Conservation (phyloP, 345 rosid genomes). For the Citrus maxima region DNA sequence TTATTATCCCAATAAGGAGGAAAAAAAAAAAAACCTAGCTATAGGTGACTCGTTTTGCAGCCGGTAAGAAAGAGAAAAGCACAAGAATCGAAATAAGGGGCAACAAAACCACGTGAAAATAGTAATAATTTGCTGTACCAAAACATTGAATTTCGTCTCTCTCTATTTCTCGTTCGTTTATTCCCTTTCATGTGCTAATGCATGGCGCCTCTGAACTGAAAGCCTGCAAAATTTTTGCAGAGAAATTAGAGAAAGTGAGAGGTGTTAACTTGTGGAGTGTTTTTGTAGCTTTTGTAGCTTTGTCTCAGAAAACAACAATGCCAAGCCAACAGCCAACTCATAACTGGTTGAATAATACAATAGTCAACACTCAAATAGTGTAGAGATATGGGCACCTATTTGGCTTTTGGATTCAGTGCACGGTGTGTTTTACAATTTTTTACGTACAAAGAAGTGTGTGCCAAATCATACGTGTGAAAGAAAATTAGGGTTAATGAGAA, state of each 20-base stretch:
- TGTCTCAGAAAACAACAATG: background rate
- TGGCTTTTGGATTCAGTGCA: background rate
- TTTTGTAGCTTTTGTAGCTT: background rate
- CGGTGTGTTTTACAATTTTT: too few relatives aligned
- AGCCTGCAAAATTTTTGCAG: background rate
- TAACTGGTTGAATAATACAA: background rate
- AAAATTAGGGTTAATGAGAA: background rate
- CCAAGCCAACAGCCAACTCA: background rate
- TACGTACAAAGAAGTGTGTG: background rate
- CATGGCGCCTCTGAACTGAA: background rate
- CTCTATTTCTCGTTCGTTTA: background rate
- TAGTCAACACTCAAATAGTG: background rate
- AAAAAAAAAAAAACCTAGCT: background rate
- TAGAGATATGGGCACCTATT: background rate
- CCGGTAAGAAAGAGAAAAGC: background rate
- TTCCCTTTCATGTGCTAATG: background rate
- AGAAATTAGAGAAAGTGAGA: background rate
- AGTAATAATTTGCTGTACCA: slow-evolving; percentile 1
- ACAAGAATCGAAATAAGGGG: background rate
- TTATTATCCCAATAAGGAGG: background rate
- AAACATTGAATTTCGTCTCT: background rate
- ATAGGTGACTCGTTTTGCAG: too few relatives aligned
- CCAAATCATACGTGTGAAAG: background rate
- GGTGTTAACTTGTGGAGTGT: background rate
- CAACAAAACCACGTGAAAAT: slow-evolving; percentile 26